A percentile compares a stretch with the other conserved stretches of the same genome.
Conservation (phyloP, 2,329 filamentous ascomycete genomes). For the Chaetomium olivaceum region DNA sequence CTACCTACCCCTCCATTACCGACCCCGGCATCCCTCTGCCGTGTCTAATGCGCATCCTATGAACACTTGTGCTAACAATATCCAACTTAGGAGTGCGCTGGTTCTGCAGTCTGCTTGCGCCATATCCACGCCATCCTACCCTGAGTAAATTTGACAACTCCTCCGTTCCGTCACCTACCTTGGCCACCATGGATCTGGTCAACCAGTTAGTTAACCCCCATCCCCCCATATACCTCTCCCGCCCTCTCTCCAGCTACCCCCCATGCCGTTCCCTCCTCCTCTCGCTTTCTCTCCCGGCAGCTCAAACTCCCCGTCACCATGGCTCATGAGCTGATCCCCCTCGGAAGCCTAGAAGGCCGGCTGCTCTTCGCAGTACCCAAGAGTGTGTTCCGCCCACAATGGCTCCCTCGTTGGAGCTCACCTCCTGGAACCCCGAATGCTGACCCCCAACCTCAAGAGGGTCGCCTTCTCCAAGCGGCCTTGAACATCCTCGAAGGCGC, state of each 20-base stretch:
- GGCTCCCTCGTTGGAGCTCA: background rate
- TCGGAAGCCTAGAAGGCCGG: slow-evolving; percentile 78
- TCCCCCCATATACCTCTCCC: slow-evolving; percentile 4
- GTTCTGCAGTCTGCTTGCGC: slow-evolving; percentile 24
- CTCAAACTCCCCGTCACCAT: slow-evolving; percentile 13
- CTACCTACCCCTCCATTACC: slow-evolving; percentile 23
- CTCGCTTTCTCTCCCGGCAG: background rate
- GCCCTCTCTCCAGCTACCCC: background rate
- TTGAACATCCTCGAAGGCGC: slow-evolving; percentile 90
- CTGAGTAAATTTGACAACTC: background rate
- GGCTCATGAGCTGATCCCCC: slow-evolving; percentile 27
- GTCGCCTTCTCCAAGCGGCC: slow-evolving; percentile 82
- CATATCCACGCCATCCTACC: slow-evolving; percentile 28
- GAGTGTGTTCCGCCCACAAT: slow-evolving; percentile 62
- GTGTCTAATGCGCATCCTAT: background rate
- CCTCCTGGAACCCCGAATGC: slow-evolving; percentile 13
- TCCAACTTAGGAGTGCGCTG: slow-evolving; percentile 13
- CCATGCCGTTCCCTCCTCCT: slow-evolving; percentile 1
- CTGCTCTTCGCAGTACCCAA: slow-evolving; percentile 98
- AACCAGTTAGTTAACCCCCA: slow-evolving; percentile 48
- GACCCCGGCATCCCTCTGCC: background rate
- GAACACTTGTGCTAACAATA: slow-evolving; percentile 16
- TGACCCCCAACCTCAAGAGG: slow-evolving; percentile 61
- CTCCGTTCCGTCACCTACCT: background rate
- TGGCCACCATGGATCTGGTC: slow-evolving; percentile 52